A percentile compares a stretch with the other conserved stretches of the same genome.
Conservation (phyloP, 805 yeast genomes). For the Hyphopichia homilentoma region DNA sequence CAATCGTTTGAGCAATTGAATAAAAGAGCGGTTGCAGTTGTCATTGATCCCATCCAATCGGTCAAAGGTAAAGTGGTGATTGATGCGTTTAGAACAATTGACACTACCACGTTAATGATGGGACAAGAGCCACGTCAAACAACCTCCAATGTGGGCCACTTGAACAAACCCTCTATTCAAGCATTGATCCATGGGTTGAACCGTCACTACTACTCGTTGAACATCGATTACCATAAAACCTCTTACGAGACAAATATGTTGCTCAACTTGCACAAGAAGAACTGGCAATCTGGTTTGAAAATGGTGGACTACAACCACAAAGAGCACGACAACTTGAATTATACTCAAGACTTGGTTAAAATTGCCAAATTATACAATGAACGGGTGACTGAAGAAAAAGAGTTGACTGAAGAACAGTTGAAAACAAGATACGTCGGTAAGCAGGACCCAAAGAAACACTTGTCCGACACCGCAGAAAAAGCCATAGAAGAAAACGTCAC, state of each 20-base stretch:
- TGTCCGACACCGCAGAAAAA: conserved; percentile 81
- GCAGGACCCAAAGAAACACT: conserved; percentile 98
- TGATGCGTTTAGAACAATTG: conserved; percentile 95
- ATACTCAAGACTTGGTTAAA: conserved; percentile 76
- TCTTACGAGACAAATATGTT: conserved; percentile 91
- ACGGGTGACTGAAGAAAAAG: conserved; percentile 90
- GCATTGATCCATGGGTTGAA: conserved; percentile 96
- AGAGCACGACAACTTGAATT: conserved; percentile 70
- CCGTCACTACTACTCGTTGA: conserved; percentile 93
- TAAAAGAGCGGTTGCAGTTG: conserved; percentile 96
- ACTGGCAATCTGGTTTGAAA: conserved; percentile 91
- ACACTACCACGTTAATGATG: conserved; percentile 82
- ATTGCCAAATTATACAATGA: conserved; percentile 87
- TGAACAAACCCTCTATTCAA: conserved; percentile 94
- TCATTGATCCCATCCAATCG: conserved; percentile 96
- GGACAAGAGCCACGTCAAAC: conserved; percentile 98
- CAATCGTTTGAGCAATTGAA: conserved; percentile 96
- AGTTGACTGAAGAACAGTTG: conserved; percentile 79
- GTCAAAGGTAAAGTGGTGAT: conserved; percentile 98
- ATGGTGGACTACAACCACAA: conserved; percentile 73
- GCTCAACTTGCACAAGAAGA: conserved; percentile 87
- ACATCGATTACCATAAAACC: conserved; percentile 92
- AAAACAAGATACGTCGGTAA: conserved; percentile 97
- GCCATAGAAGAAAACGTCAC: conserved; percentile 88
- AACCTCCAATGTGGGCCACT: conserved; percentile 90